A percentile compares a stretch with the other conserved stretches of the same genome.
Conservation (phyloP, 2,329 filamentous ascomycete species). For the Plectosphaerella plurivora region DNA sequence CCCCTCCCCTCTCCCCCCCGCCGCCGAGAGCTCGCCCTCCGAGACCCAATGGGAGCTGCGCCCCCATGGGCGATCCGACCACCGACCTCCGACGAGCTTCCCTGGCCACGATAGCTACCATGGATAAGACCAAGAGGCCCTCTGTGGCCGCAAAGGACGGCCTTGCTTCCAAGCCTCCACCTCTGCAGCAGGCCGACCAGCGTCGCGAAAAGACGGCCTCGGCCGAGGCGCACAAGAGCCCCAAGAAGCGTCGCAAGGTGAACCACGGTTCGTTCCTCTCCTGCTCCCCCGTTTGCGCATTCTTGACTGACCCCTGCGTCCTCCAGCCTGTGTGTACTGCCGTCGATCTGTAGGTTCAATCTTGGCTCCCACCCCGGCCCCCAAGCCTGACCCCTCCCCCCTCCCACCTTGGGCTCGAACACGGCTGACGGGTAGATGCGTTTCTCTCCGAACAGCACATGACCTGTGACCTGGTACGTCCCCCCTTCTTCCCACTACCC, state of each 20-base stretch:
- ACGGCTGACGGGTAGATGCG: slow-evolving; percentile 40
- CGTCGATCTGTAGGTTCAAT: slow-evolving; percentile 76
- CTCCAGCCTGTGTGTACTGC: slow-evolving; percentile 81
- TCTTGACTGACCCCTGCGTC: slow-evolving; percentile 11
- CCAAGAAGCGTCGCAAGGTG: slow-evolving; percentile 83
- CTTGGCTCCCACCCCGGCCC: neutral
- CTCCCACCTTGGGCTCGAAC: slow-evolving; percentile 6
- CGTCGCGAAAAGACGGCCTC: slow-evolving; percentile 17
- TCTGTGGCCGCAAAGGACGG: slow-evolving; percentile 24
- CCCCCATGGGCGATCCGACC: slow-evolving; percentile 28
- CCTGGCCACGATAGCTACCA: slow-evolving; percentile 14
- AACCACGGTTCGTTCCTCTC: slow-evolving; percentile 67
- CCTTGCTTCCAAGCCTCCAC: slow-evolving; percentile 25
- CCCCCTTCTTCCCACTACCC: neutral
- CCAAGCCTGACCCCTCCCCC: neutral
- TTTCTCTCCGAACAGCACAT: slow-evolving; percentile 63
- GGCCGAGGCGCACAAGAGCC: slow-evolving; percentile 46
- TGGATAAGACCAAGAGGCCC: slow-evolving; percentile 20
- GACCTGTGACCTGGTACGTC: slow-evolving; percentile 84
- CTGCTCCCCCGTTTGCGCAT: neutral
- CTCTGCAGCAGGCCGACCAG: slow-evolving; percentile 24
- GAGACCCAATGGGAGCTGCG: slow-evolving; percentile 36
- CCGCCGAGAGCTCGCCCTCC: slow-evolving; percentile 14
- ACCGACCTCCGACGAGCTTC: slow-evolving; percentile 8
- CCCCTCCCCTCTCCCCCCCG: too few species aligned